A percentile compares a stretch with the other conserved stretches of the same genome.
Evolutionary conservation across 768 basidiomycete genomes (phyloP).

Genomic region (Tricholoma sp.): DNA sequence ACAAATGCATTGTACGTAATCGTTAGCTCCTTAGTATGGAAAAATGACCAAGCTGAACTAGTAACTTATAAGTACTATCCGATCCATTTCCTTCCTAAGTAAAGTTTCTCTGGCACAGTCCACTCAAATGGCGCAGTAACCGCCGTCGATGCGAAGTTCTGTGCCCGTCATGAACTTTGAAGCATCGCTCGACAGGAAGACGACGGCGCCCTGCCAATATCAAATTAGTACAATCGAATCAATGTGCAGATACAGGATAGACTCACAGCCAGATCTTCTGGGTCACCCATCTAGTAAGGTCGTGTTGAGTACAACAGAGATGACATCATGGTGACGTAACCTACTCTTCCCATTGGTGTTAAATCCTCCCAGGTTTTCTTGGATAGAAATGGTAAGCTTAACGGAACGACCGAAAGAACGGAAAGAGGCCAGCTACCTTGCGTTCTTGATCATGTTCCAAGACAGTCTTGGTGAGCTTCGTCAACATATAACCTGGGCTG

Average conservation of each 20-base stretch:
- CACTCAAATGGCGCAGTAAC: conserved; percentile 68
- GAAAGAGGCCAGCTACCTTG: conserved; percentile 41
- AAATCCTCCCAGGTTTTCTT: conserved; percentile 81
- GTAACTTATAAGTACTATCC: no score
- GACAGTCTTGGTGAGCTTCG: conserved; percentile 82
- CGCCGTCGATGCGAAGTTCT: conserved; percentile 84
- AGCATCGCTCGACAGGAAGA: conserved; percentile 88
- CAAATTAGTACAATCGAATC: conserved; percentile 3
- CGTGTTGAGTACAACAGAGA: conserved; percentile 8
- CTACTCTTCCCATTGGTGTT: conserved; percentile 83
- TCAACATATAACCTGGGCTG: conserved; percentile 94
- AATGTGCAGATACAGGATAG: background rate
- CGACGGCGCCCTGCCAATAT: conserved; percentile 66
- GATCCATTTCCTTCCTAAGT: no score
- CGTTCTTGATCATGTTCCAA: conserved; percentile 70
- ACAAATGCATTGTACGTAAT: background rate
- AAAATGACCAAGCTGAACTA: background rate
- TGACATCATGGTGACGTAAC: conserved; percentile 17
- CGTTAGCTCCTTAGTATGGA: background rate
- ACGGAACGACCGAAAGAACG: background rate
- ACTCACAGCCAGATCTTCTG: conserved; percentile 81
- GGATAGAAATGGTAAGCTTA: conserved; percentile 5
- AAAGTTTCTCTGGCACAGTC: no score
- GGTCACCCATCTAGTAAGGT: conserved; percentile 71
- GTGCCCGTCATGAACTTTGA: conserved; percentile 87